A percentile compares a stretch with the other conserved stretches of the same genome.
Evolutionary conservation across 768 basidiomycete species (phyloP).

Genomic region (Suillus fuscotomentosus): DNA sequence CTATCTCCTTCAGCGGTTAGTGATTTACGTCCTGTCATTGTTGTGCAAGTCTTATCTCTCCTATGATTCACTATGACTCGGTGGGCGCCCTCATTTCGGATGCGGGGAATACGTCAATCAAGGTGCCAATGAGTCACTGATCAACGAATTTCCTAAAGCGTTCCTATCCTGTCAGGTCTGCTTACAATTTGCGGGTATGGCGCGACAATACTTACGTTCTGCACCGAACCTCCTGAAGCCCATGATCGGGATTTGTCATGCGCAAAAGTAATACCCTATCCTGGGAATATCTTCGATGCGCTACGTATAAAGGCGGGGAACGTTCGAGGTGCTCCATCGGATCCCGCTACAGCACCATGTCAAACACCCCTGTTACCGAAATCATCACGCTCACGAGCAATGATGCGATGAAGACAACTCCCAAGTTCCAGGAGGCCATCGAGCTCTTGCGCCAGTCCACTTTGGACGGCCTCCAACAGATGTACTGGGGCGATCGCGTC

Average conservation of each 20-base stretch:
- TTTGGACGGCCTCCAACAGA: background rate
- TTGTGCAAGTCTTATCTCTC: background rate
- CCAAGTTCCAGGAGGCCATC: background rate
- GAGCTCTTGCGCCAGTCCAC: background rate
- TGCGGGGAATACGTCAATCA: too few species aligned
- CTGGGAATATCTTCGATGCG: background rate
- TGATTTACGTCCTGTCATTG: background rate
- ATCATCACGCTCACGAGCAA: background rate
- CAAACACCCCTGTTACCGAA: background rate
- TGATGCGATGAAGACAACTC: background rate
- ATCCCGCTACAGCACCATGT: background rate
- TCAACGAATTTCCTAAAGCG: background rate
- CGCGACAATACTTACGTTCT: background rate
- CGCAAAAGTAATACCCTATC: background rate
- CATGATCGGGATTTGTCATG: background rate
- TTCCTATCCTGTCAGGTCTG: background rate
- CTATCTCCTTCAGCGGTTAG: background rate
- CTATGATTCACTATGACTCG: background rate
- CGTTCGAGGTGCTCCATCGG: background rate
- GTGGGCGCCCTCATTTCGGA: background rate
- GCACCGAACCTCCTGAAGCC: background rate
- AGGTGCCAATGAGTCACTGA: background rate
- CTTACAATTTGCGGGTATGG: background rate
- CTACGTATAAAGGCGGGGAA: background rate
- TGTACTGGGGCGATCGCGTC: slow-evolving; percentile 1